Percentiles rank a stretch among this genome's conserved stretches.
Conservation (phyloP, 805 yeast species). For the Yarrowia sp. region DNA sequence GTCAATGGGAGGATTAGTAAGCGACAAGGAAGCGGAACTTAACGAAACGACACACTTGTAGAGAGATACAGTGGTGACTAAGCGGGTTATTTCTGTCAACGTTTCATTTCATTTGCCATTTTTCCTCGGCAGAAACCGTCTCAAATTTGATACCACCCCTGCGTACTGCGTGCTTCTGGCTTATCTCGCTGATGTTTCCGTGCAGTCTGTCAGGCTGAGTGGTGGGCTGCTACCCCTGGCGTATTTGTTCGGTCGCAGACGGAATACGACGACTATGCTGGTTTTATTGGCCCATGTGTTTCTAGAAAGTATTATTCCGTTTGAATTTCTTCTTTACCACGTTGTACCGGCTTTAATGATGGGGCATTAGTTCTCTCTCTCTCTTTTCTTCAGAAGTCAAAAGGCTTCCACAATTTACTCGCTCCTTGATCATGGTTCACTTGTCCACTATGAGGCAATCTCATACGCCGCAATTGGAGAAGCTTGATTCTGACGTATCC, state of each 20-base stretch:
- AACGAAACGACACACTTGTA: too few relatives aligned
- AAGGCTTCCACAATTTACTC: too few relatives aligned
- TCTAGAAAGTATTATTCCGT: too few relatives aligned
- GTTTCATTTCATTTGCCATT: too few relatives aligned
- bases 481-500: slow-evolving; percentile 14
- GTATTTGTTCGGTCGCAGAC: background rate
- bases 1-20: slow-evolving; percentile 24
- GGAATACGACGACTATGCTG: background rate
- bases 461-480: background rate
- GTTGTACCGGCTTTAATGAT: too few relatives aligned
- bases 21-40: too few relatives aligned
- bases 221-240: background rate
- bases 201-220: background rate
- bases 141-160: background rate
- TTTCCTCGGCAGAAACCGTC: too few relatives aligned
- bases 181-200: background rate
- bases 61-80: too few relatives aligned
- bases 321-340: too few relatives aligned
- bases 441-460: background rate
- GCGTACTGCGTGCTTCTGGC: background rate
- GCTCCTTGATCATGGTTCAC: background rate
- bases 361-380: too few relatives aligned
- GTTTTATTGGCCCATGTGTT: background rate
- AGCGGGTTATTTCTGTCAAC: too few relatives aligned
- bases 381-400: too few relatives aligned